phyloP scores from a whole-genome alignment of 179 eudicot species.

The Beta lomatogona region DNA sequence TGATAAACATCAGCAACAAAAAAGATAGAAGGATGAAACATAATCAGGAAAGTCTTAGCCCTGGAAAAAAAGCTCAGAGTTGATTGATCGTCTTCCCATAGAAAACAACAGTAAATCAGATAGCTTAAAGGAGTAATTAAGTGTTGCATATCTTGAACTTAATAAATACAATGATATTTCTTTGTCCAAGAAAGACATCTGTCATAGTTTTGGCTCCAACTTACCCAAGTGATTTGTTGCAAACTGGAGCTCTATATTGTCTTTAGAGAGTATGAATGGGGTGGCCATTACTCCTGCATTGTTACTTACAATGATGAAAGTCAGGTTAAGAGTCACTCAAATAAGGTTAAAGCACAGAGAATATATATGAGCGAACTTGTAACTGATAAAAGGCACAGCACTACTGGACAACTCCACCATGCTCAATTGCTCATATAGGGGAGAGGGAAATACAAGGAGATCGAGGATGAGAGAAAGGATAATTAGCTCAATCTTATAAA shows the following conservation, averaged over 20 bases:
- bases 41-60: neutral
- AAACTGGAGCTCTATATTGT: conserved; percentile 78
- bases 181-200: neutral
- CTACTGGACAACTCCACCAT: neutral
- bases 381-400: neutral
- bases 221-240: conserved; percentile 86
- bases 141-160: no score
- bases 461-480: neutral
- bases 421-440: neutral
- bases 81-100: neutral
- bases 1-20: neutral
- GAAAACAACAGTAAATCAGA: neutral
- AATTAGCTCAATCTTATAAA: neutral
- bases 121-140: no score
- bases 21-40: neutral
- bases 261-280: conserved; percentile 66
- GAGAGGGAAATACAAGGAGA: neutral
- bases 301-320: conserved; percentile 51
- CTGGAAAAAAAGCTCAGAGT: no score
- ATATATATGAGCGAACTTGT: conserved; percentile 1
- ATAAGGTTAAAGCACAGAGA: neutral
- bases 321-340: conserved; percentile 12
- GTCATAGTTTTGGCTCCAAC: conserved; percentile 7
- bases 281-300: conserved; percentile 84
- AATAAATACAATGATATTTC: neutral